Base-by-base conservation (phyloP, 2,329 filamentous ascomycete species). In the Claviceps lovelessii region DNA sequence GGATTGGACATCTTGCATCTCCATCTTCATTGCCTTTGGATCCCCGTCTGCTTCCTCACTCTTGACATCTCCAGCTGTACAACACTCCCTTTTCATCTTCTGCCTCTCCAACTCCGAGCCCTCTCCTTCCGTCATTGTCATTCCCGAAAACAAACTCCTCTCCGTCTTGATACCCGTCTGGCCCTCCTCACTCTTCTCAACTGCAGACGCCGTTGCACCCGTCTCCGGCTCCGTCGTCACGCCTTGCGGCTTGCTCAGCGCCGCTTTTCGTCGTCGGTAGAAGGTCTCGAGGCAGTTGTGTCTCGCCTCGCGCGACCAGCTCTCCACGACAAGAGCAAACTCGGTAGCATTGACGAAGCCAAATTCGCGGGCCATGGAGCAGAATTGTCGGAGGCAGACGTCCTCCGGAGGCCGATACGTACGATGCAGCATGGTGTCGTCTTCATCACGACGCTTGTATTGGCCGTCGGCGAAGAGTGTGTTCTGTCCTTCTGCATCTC, bases 291-390 rank as follows among this genome's bases (percentile, higher is more conserved):
- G 72, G 67, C 82, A 90, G 60, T 85, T 83, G 58, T 86, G 78
- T 63, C 91, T 73, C 70, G 93, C 78, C 63, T 86, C 87, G 67
- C 91, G 87, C 49, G 87, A 94, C 88, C 90, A 94, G 15, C 83
- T 80, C 69, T 97, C 93, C 3, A 97, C 90, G 15, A 90, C 82
- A 42, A 96, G 73, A 4, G 90, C 93, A 75, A 97, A 97, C 58
- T 93, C 86, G 0, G 83, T 86, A 1, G 85, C 83, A 65, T 80
- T 84, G 1, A 77, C 73, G 65, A 89, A 95, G 0, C 88, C 88
- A 67, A 89, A 87, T 54, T 81, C 80, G 62, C 76, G 78, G 1
- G 90, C 88, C 88, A 97, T 95, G 31, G 84, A 86, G 69, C 90
- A 95, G 63, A 98, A 95, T 63, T 97, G 90, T 19, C 91, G 78